A percentile compares a stretch with the other conserved stretches of the same genome.
Evolutionary conservation across 306 rosid genomes (phyloP).

Genomic region (Pyrus betulifolia): DNA sequence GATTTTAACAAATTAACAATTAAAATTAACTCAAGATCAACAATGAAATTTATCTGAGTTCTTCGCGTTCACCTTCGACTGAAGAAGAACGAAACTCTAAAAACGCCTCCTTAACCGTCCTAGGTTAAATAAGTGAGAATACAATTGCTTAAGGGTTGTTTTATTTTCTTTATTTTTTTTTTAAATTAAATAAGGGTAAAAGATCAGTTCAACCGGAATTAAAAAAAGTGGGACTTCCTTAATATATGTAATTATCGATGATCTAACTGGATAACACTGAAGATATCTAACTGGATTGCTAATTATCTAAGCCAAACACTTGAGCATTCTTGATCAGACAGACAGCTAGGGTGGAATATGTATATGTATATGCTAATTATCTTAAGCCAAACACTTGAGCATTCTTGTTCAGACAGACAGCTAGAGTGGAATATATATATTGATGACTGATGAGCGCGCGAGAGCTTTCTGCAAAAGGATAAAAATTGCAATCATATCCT

Average conservation of each 20-base stretch:
- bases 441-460: neutral
- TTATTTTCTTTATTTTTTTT: too few species aligned
- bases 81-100: neutral
- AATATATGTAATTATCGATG: neutral
- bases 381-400: too few species aligned
- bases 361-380: too few species aligned
- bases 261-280: neutral
- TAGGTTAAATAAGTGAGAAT: too few species aligned
- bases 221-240: neutral
- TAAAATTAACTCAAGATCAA: too few species aligned
- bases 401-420: neutral
- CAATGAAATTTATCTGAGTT: too few species aligned
- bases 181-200: too few species aligned
- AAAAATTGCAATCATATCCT: neutral
- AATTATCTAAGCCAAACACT: neutral
- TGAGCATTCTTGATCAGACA: neutral
- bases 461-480: neutral
- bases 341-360: neutral
- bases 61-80: too few species aligned
- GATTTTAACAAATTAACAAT: too few species aligned
- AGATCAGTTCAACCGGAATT: too few species aligned
- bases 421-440: neutral
- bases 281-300: neutral
- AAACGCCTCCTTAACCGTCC: neutral
- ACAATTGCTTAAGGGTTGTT: too few species aligned